Percentiles rank a stretch among this genome's conserved stretches.
phyloP scores from a whole-genome alignment of 1,284 basidiomycete genomes.

The Chondrostereum purpureum region DNA sequence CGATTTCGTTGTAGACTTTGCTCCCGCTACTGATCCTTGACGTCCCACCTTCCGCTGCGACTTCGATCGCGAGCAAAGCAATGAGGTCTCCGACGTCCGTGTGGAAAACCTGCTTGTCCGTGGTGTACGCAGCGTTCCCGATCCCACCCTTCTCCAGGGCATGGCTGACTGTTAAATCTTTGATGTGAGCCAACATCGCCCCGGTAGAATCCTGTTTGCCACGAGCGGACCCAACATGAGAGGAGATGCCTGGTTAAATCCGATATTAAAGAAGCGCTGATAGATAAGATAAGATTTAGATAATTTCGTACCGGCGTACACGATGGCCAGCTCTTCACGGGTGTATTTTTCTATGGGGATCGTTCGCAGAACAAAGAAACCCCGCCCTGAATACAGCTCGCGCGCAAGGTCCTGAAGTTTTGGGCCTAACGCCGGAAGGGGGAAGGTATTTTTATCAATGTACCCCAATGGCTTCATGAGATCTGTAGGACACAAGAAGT shows the following conservation, averaged over 20 bases:
- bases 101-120: conserved; percentile 43
- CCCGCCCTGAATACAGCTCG: conserved; percentile 22
- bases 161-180: conserved; percentile 35
- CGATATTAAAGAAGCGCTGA: background rate
- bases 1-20: conserved; percentile 39
- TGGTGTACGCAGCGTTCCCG: conserved; percentile 39
- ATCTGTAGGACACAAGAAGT: conserved; percentile 9
- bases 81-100: conserved; percentile 40
- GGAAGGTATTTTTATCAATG: conserved; percentile 20
- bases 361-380: conserved; percentile 23
- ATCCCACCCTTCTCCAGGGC: conserved; percentile 31
- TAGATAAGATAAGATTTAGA: background rate
- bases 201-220: conserved; percentile 35
- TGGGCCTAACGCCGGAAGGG: conserved; percentile 18
- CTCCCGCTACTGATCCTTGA: conserved; percentile 37
- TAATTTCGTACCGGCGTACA: conserved; percentile 19
- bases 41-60: conserved; percentile 35
- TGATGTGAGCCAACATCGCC: conserved; percentile 39
- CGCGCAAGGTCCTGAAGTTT: conserved; percentile 18
- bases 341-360: conserved; percentile 22
- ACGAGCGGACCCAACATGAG: conserved; percentile 33
- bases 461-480: conserved; percentile 18
- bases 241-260: conserved; percentile 28
- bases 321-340: conserved; percentile 19
- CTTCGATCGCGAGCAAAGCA: conserved; percentile 33